Evolutionary conservation across 495 filamentous ascomycete species (phyloP), one percentile per base, ranked within the genome.

Genomic region (Chaetomium cochliodes): DNA sequence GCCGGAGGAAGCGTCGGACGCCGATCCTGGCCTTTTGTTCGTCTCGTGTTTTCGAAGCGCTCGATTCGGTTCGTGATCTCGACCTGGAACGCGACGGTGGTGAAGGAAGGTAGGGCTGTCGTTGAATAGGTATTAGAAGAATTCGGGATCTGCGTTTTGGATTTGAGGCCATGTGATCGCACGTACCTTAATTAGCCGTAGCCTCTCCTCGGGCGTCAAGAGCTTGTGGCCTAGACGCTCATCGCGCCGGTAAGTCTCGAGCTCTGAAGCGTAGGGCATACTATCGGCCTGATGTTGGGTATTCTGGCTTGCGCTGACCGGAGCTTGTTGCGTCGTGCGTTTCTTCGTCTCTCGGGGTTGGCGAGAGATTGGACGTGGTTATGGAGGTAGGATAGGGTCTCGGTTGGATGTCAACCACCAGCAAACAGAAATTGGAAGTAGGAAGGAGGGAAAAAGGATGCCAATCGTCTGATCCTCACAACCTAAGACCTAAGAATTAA

Each of bases 31-130:
- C 74, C 55, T 69, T 70, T n/a, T 71, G 66, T 44, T 73, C 69
- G 22, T 75, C 61, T 8, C 62, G 61, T 5, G 58, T 53, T n/a
- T 62, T 55, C 52, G 60, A 49, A 0, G 62, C 6, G 30, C 18
- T 46, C 47, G 30, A 22, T 22, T 22, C 50, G 42, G 65, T 55
- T 59, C 70, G 68, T 60, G 66, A 69, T 52, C 69, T 69, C 46
- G 67, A 70, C 9, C 39, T 18, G 15, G 74, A 68, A 69, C 70
- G 69, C 53, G 67, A 66, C 23, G 84, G 82, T 49, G 86, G 79
- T 25, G 81, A 73, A 30, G 92, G 92, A 13, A 96, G 86, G 72
- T 93, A 93, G 59, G 86, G 87, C 78, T 88, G 69, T 60, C 55
- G 4, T 7, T 16, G 18, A 25, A 2, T 5, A 44, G 20, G 70